Conservation (phyloP, 2,329 filamentous ascomycete genomes). For the Cladosporium cucumerinum region DNA sequence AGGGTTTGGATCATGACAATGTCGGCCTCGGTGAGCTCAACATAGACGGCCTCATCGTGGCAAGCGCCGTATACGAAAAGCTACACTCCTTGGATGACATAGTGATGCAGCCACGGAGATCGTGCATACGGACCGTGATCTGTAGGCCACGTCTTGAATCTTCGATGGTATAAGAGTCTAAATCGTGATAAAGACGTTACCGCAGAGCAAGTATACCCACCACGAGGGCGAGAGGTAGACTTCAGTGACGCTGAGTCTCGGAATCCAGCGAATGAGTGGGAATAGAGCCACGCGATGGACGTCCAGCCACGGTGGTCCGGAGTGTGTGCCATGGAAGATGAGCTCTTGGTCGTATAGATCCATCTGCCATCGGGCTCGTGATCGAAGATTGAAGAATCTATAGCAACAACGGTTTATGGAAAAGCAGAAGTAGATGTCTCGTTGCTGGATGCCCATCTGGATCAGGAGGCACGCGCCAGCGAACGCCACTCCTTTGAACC, state of each 20-base stretch:
- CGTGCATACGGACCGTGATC: conserved; percentile 4
- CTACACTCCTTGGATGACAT: conserved; percentile 9
- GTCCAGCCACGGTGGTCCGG: neutral
- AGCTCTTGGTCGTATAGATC: neutral
- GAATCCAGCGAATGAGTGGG: neutral
- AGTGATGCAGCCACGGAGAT: conserved; percentile 1
- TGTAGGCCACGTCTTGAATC: conserved; percentile 9
- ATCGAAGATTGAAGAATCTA: conserved; percentile 7
- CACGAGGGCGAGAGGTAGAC: conserved; percentile 1
- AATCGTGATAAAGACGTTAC: conserved; percentile 34
- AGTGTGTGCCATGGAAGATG: conserved; percentile 1
- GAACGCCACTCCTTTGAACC: neutral
- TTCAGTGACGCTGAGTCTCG: neutral
- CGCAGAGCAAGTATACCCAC: conserved; percentile 4
- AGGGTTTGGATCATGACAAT: neutral
- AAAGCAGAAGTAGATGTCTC: conserved; percentile 9
- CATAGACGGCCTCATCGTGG: neutral
- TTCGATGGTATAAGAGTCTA: conserved; percentile 25
- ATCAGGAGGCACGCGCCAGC: conserved; percentile 7
- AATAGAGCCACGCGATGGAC: neutral
- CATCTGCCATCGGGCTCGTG: neutral
- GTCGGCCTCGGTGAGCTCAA: neutral
- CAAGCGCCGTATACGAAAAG: neutral
- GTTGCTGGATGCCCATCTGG: conserved; percentile 1
- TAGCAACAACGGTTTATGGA: conserved; percentile 1